Evolutionary conservation across 192 early-diverging fungal species (phyloP).

Genomic region (Rhizophagus sp.): DNA sequence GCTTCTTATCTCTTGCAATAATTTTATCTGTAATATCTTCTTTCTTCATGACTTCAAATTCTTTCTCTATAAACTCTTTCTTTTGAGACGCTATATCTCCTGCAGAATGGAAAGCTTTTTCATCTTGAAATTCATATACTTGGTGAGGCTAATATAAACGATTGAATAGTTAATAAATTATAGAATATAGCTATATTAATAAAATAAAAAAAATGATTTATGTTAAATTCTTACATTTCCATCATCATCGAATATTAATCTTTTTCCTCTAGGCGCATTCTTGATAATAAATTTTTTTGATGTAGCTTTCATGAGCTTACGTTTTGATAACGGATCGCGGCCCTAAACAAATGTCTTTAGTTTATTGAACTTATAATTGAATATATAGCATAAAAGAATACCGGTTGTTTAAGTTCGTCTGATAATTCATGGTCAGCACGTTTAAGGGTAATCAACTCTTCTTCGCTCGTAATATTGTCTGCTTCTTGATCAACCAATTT

Average conservation of each 20-base stretch:
- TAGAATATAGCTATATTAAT: slow-evolving; percentile 19
- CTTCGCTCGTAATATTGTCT: slow-evolving; percentile 44
- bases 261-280: slow-evolving; percentile 66
- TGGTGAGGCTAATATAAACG: slow-evolving; percentile 47
- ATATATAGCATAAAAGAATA: slow-evolving; percentile 39
- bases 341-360: slow-evolving; percentile 42
- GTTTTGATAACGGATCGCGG: slow-evolving; percentile 5
- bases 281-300: slow-evolving; percentile 50
- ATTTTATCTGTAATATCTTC: slow-evolving; percentile 82
- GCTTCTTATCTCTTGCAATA: slow-evolving; percentile 60
- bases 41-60: slow-evolving; percentile 65
- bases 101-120: slow-evolving; percentile 77
- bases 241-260: slow-evolving; percentile 92
- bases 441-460: slow-evolving; percentile 83
- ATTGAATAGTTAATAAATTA: slow-evolving; percentile 12
- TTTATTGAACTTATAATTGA: slow-evolving; percentile 35
- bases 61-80: slow-evolving; percentile 70
- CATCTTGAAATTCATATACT: slow-evolving; percentile 78
- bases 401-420: slow-evolving; percentile 51
- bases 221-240: slow-evolving; percentile 59
- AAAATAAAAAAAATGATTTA: background rate
- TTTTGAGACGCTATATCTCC: slow-evolving; percentile 67
- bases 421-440: slow-evolving; percentile 80
- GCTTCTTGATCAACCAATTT: slow-evolving; percentile 73
- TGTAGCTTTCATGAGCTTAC: slow-evolving; percentile 6